Conservation (phyloP, 1,139 yeast species). For the Geotrichum klebahnii region DNA sequence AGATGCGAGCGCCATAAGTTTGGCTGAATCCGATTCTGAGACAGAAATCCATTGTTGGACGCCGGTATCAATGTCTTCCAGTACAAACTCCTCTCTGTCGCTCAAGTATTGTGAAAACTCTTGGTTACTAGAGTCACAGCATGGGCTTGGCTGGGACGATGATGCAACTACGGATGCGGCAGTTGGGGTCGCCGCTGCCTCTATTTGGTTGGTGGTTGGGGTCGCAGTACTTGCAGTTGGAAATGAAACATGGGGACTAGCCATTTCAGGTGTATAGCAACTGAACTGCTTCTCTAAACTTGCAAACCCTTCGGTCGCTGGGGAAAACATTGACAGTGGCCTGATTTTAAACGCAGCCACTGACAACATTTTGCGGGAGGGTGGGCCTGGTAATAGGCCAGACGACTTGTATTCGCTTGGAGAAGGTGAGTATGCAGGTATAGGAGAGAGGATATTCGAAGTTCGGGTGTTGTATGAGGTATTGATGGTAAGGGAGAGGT, state of each 20-base stretch:
- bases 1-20: not conserved
- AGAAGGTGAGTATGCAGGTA: not conserved
- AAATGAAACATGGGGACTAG: too few relatives aligned
- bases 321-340: not conserved
- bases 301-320: not conserved
- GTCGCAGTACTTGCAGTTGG: too few relatives aligned
- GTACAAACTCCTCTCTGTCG: not conserved
- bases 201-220: too few relatives aligned
- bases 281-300: not conserved
- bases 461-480: not conserved
- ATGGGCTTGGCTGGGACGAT: too few relatives aligned
- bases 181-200: too few relatives aligned
- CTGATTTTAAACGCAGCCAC: not conserved
- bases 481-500: conserved; percentile 1
- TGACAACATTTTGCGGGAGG: not conserved
- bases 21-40: not conserved
- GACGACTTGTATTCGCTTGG: not conserved
- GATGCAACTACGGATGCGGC: not conserved
- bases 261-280: too few relatives aligned
- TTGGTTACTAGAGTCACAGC: too few relatives aligned
- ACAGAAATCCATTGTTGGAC: conserved; percentile 2
- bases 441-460: not conserved
- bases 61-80: not conserved
- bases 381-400: not conserved
- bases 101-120: too few relatives aligned